Evolutionary conservation across 73 alveolate genomes (phyloP).

Genomic region (Paramecium sexaurelia): DNA sequence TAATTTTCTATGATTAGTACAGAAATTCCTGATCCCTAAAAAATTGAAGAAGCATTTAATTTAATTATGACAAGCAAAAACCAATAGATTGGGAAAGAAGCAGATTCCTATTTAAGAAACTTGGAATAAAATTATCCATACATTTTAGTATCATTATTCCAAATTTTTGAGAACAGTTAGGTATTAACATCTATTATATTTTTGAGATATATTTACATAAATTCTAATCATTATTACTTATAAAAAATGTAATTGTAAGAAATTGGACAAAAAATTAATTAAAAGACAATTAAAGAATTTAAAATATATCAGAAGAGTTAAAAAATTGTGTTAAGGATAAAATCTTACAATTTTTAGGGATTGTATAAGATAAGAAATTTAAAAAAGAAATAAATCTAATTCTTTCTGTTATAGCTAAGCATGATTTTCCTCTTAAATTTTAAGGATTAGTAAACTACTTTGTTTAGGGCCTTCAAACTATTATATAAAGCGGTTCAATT

Average conservation of each 20-base stretch:
- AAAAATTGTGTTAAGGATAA: background rate
- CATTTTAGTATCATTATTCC: background rate
- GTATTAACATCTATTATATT: background rate
- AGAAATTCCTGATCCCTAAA: constrained; percentile 19
- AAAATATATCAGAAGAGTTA: background rate
- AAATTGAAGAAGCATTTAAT: constrained; percentile 19
- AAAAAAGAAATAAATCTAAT: constrained; percentile 3
- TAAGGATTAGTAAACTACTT: background rate
- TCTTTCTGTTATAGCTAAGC: background rate
- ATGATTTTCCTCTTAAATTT: constrained; percentile 17
- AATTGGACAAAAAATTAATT: constrained; percentile 8
- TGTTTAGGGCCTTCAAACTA: constrained; percentile 9
- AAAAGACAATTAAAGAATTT: background rate
- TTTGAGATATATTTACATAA: background rate
- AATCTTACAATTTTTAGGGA: background rate
- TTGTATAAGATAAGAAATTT: constrained; percentile 18
- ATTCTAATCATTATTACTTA: background rate
- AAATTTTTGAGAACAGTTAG: constrained; percentile 35
- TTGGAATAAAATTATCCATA: constrained; percentile 10
- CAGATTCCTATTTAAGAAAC: constrained; percentile 25
- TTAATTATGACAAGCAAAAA: background rate
- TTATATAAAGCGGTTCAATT: background rate
- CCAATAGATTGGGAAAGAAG: background rate
- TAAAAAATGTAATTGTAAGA: constrained; percentile 29
- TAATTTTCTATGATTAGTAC: background rate